Evolutionary conservation across 176 grass and related monocot species (phyloP).

Genomic region (Pontederia crassipes): DNA sequence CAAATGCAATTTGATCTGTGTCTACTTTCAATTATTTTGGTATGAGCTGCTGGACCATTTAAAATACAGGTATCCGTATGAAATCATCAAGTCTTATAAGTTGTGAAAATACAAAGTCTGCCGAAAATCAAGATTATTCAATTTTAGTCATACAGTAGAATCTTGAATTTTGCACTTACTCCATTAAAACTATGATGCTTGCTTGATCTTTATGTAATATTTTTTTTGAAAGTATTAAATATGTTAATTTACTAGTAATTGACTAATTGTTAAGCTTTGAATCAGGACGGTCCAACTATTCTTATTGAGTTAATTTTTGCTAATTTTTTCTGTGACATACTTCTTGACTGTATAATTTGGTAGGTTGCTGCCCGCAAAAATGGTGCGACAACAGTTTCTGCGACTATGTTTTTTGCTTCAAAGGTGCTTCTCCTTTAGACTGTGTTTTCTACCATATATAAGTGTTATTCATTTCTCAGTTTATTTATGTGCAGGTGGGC

Average conservation of each 20-base stretch:
- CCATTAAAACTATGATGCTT: too few relatives aligned
- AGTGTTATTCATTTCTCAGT: neutral
- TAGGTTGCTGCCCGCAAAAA: slow-evolving; percentile 63
- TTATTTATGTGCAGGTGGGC: slow-evolving; percentile 45
- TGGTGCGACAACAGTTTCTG: slow-evolving; percentile 90
- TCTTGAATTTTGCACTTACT: too few relatives aligned
- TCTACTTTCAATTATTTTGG: too few relatives aligned
- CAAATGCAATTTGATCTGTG: too few relatives aligned
- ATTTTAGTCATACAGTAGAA: too few relatives aligned
- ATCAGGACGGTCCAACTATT: neutral
- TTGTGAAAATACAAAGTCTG: too few relatives aligned
- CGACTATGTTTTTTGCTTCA: slow-evolving; percentile 84
- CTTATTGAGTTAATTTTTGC: neutral
- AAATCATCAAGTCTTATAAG: too few relatives aligned
- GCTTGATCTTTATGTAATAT: too few relatives aligned
- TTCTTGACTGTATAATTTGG: slow-evolving; percentile 7
- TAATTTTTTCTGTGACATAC: slow-evolving; percentile 5
- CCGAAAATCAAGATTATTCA: too few relatives aligned
- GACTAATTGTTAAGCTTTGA: neutral
- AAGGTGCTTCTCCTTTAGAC: slow-evolving; percentile 31
- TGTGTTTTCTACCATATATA: neutral
- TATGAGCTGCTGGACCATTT: too few relatives aligned
- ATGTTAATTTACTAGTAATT: neutral
- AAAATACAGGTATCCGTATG: too few relatives aligned
- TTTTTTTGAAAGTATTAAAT: too few relatives aligned